phyloP scores from a whole-genome alignment of 805 yeast species.

The Blastobotrys terrestris region DNA sequence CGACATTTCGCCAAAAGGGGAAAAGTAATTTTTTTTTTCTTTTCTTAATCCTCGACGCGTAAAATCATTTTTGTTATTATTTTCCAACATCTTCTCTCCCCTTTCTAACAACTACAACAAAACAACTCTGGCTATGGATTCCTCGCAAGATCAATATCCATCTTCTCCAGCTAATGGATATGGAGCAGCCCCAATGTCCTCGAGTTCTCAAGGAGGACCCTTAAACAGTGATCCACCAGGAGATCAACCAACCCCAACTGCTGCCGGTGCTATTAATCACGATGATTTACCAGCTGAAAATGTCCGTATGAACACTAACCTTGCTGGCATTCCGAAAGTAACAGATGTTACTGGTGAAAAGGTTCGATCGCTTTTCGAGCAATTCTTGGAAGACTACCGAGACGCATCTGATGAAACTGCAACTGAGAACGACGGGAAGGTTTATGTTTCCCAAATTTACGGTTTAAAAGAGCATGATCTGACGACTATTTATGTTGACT shows the following conservation, averaged over 20 bases:
- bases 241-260: not conserved
- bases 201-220: not conserved
- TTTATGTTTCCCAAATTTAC: conserved; percentile 73
- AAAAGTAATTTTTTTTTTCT: not conserved
- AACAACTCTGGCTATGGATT: not conserved
- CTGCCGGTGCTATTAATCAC: not conserved
- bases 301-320: not conserved
- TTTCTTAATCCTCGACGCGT: not conserved
- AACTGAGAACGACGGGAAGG: conserved; percentile 40
- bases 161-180: not conserved
- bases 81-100: not conserved
- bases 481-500: conserved; percentile 78
- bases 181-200: not conserved
- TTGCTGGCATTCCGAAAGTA: conserved; percentile 69
- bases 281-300: not conserved
- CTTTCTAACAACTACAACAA: not conserved
- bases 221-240: not conserved
- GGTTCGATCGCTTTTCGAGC: conserved; percentile 85
- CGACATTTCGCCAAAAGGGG: not conserved
- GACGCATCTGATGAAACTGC: conserved; percentile 35
- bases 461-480: conserved; percentile 72
- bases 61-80: too few relatives aligned
- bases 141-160: not conserved
- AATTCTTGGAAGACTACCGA: conserved; percentile 63
- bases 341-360: conserved; percentile 89